Percentiles rank a stretch among this genome's conserved stretches.
Conservation (phyloP, 208 protist species). For the Naegleria fowleri region DNA sequence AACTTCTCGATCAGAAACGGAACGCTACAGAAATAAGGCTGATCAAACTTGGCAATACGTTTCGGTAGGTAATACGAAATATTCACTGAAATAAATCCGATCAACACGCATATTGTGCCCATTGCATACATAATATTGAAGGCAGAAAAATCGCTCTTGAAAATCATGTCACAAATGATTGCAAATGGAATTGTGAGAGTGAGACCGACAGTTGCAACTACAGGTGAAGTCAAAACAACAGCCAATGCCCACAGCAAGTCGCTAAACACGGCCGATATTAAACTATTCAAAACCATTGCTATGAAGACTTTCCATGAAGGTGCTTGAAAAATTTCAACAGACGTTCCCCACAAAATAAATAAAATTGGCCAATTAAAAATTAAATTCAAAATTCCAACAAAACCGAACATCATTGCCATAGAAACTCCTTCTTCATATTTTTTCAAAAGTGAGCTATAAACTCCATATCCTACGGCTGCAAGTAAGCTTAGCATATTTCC, state of each 20-base stretch:
- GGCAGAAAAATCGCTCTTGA: neutral
- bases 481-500: slow-evolving; percentile 18
- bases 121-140: neutral
- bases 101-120: neutral
- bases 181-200: slow-evolving; percentile 19
- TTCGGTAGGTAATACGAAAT: neutral
- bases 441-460: slow-evolving; percentile 6
- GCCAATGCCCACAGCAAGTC: slow-evolving; percentile 15
- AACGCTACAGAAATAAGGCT: neutral
- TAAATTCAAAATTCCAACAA: slow-evolving; percentile 20
- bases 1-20: neutral
- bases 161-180: neutral
- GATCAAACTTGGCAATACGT: neutral
- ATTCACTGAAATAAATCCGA: neutral
- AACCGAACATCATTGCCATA: slow-evolving; percentile 16
- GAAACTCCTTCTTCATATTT: neutral
- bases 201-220: slow-evolving; percentile 1
- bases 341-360: neutral
- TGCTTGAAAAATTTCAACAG: neutral
- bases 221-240: neutral
- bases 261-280: neutral
- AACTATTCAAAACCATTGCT: neutral
- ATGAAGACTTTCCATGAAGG: neutral
- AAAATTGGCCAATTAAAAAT: neutral
- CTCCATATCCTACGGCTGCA: neutral